Evolutionary conservation across 108 stramenopile genomes (phyloP), one percentile per base, ranked within the genome.

Genomic region (Thalassiosira profunda): DNA sequence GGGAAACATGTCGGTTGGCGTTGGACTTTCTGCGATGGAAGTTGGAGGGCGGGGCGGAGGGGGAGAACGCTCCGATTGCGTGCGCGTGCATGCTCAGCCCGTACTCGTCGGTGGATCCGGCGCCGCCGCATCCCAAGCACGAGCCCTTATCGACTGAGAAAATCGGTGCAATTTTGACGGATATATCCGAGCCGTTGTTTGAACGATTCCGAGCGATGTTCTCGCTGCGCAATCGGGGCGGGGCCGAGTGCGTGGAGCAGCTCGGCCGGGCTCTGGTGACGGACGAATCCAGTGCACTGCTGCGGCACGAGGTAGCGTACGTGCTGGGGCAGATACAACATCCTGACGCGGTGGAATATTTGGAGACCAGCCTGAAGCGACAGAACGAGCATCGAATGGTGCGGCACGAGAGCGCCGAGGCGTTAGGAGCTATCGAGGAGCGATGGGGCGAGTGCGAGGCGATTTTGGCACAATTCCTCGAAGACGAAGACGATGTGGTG

Each of bases 241-340:
- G 83, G 14, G 85, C 66, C 54, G 91, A 85, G 40, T 79, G 91
- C 4, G 97, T 96, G 21, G 52, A 73, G 47, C 84, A 95, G 62
- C 81, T 99, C 18, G 79, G 96, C 11, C 63, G 70, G 18, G 95
- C 93, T 21, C 58, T 95, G 36, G 51, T 89, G 18, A 49, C 79
- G 31, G 96, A 97, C 53, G 72, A 79, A 7, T 81, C 81, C 29
- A 90, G 83, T 45, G 88, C 98, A 0, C 72, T 99, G 15, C 82
- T 99, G 47, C 84, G 98, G 42, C 99, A 99, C 87, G 99, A 99
- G 82, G 97, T 99, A 34, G 99, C 99, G 6, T 99, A 97, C 74
- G 98, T 99, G 7, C 76, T 99, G 58, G 99, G 99, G 10, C 98
- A 99, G 72, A 67, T 99, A 64, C 97, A 96, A 70, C 92, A 93